Evolutionary conservation across 2,329 filamentous ascomycete species (phyloP).

Genomic region (Pseudohalonectria lignicola): DNA sequence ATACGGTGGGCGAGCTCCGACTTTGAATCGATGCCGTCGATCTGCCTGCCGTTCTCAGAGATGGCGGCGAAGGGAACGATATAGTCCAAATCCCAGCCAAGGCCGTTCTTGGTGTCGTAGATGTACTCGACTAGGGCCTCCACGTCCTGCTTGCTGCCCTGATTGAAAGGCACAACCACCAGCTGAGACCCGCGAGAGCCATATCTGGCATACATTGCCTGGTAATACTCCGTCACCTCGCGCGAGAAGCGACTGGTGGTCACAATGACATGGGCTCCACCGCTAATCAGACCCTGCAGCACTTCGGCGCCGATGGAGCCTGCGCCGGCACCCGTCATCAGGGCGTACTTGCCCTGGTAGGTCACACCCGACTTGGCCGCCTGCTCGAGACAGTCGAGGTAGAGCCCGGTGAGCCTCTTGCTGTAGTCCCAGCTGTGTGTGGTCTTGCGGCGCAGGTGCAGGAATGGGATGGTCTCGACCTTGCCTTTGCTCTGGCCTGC

Average conservation of each 20-base stretch:
- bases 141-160: slow-evolving; percentile 96
- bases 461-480: slow-evolving; percentile 93
- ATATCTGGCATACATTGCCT: slow-evolving; percentile 93
- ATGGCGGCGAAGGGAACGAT: slow-evolving; percentile 96
- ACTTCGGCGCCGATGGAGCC: slow-evolving; percentile 97
- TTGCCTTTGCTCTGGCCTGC: slow-evolving; percentile 66
- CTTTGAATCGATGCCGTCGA: slow-evolving; percentile 92
- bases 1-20: slow-evolving; percentile 97
- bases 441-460: slow-evolving; percentile 90
- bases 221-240: slow-evolving; percentile 98
- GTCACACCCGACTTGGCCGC: slow-evolving; percentile 80
- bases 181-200: slow-evolving; percentile 92
- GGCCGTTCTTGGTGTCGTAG: slow-evolving; percentile 89
- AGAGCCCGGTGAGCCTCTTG: slow-evolving; percentile 92
- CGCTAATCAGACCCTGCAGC: slow-evolving; percentile 87
- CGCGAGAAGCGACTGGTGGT: slow-evolving; percentile 95
- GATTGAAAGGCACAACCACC: slow-evolving; percentile 97
- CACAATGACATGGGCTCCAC: slow-evolving; percentile 92
- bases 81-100: slow-evolving; percentile 96
- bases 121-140: slow-evolving; percentile 92
- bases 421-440: slow-evolving; percentile 97
- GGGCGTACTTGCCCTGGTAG: slow-evolving; percentile 87
- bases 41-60: slow-evolving; percentile 93
- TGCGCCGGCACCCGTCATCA: slow-evolving; percentile 97
- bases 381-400: slow-evolving; percentile 83